Evolutionary conservation across 1,284 basidiomycete species (phyloP).

Genomic region (Coriolopsis trogii): DNA sequence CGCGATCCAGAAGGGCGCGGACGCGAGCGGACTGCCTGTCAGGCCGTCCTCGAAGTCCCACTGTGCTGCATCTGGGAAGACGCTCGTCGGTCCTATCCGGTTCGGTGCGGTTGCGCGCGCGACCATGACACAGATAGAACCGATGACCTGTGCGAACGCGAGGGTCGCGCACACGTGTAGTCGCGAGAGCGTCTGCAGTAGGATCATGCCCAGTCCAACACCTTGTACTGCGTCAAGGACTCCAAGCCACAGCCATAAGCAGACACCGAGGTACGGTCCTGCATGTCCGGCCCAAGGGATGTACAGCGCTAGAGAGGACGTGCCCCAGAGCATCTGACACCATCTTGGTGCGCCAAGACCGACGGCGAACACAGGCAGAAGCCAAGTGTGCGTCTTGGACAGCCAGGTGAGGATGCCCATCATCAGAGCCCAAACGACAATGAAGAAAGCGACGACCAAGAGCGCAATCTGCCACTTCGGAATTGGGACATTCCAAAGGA

Average conservation of each 20-base stretch:
- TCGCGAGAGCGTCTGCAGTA: constrained; percentile 86
- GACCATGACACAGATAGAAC: constrained; percentile 82
- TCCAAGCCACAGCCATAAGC: constrained; percentile 92
- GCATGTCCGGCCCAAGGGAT: constrained; percentile 87
- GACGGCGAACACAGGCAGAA: constrained; percentile 91
- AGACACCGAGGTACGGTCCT: constrained; percentile 86
- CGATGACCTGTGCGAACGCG: constrained; percentile 84
- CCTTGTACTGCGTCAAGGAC: constrained; percentile 92
- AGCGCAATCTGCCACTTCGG: constrained; percentile 83
- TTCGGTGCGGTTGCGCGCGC: constrained; percentile 87
- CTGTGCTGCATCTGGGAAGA: constrained; percentile 90
- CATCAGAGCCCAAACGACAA: constrained; percentile 81
- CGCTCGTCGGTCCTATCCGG: constrained; percentile 79
- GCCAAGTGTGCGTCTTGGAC: constrained; percentile 92
- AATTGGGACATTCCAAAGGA: constrained; percentile 86
- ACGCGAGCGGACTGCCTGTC: constrained; percentile 74
- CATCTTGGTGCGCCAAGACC: constrained; percentile 90
- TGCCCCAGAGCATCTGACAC: constrained; percentile 93
- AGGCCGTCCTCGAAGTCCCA: constrained; percentile 82
- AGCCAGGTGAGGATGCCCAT: constrained; percentile 80
- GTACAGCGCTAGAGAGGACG: constrained; percentile 85
- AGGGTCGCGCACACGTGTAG: constrained; percentile 92
- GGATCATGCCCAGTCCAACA: constrained; percentile 92
- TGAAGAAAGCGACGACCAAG: constrained; percentile 82
- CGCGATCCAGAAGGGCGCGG: constrained; percentile 87